A percentile compares a stretch with the other conserved stretches of the same genome.
Conservation (phyloP, 2,329 filamentous ascomycete genomes). For the Beauveria bassiana region DNA sequence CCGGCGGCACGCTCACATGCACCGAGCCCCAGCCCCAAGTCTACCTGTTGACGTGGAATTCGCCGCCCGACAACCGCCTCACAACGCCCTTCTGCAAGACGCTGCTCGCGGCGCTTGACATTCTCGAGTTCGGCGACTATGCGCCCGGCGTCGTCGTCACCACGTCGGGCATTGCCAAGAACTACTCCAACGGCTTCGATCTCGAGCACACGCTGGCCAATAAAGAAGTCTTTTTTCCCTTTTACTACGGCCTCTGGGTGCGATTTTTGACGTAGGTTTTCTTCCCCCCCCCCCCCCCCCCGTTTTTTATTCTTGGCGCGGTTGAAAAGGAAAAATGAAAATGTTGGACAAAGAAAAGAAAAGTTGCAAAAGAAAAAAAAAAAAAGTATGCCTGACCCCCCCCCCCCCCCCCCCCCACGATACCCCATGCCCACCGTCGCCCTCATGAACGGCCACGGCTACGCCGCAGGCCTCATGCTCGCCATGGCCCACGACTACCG, state of each 20-base stretch:
- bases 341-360: no score
- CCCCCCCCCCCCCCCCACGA: constrained; percentile 17
- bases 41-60: constrained; percentile 66
- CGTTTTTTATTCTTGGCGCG: no score
- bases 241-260: constrained; percentile 57
- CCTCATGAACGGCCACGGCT: constrained; percentile 73
- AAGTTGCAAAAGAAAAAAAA: no score
- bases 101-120: constrained; percentile 64
- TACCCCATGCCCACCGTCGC: constrained; percentile 79
- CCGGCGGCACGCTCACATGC: constrained; percentile 53
- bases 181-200: constrained; percentile 80
- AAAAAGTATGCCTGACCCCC: no score
- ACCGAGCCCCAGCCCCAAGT: constrained; percentile 51
- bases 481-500: constrained; percentile 80
- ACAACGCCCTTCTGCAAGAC: constrained; percentile 60
- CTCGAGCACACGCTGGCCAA: constrained; percentile 56
- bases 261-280: constrained; percentile 38
- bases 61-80: constrained; percentile 69
- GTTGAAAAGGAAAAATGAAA: no score
- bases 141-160: constrained; percentile 69
- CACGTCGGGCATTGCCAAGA: constrained; percentile 67
- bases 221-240: constrained; percentile 50
- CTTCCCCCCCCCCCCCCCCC: no score
- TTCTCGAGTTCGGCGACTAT: constrained; percentile 57
- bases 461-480: constrained; percentile 74